Conservation (phyloP, 495 filamentous ascomycete genomes). For the Pyrenula aspistea region DNA sequence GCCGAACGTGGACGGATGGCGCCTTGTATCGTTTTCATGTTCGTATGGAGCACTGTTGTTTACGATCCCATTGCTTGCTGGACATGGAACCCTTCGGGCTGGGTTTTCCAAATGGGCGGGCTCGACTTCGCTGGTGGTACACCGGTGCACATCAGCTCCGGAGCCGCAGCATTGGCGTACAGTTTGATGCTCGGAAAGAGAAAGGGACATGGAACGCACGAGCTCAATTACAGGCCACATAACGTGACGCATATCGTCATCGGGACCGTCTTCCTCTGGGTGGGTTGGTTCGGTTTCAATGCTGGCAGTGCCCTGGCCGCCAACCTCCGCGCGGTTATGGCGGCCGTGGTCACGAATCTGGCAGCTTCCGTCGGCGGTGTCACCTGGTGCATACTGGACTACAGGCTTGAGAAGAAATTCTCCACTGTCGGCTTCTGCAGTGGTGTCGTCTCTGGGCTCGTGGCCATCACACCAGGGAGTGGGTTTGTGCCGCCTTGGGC, state of each 20-base stretch:
- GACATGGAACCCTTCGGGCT: conserved; percentile 89
- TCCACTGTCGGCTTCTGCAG: conserved; percentile 95
- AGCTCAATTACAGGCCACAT: conserved; percentile 92
- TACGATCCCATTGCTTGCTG: conserved; percentile 96
- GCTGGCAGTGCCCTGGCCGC: conserved; percentile 82
- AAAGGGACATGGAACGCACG: conserved; percentile 71
- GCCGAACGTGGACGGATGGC: conserved; percentile 93
- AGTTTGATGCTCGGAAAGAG: conserved; percentile 75
- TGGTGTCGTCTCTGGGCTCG: conserved; percentile 82
- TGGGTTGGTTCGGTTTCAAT: conserved; percentile 99
- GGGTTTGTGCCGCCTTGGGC: conserved; percentile 88
- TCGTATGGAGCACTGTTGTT: conserved; percentile 88
- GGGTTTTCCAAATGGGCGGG: conserved; percentile 73
- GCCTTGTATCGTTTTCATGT: conserved; percentile 89
- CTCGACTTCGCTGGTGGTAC: conserved; percentile 95
- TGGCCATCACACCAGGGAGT: conserved; percentile 86
- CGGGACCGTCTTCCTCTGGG: conserved; percentile 96
- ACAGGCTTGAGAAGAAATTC: conserved; percentile 89
- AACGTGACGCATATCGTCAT: conserved; percentile 96
- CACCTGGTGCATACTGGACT: conserved; percentile 93
- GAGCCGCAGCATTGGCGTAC: conserved; percentile 79
- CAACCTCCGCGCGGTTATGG: conserved; percentile 68
- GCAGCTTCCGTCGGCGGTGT: conserved; percentile 64
- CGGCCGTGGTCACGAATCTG: conserved; percentile 44
- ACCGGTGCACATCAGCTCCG: conserved; percentile 90